phyloP scores from a whole-genome alignment of 176 grass and related monocot species.

The Cenchrus americanus region DNA sequence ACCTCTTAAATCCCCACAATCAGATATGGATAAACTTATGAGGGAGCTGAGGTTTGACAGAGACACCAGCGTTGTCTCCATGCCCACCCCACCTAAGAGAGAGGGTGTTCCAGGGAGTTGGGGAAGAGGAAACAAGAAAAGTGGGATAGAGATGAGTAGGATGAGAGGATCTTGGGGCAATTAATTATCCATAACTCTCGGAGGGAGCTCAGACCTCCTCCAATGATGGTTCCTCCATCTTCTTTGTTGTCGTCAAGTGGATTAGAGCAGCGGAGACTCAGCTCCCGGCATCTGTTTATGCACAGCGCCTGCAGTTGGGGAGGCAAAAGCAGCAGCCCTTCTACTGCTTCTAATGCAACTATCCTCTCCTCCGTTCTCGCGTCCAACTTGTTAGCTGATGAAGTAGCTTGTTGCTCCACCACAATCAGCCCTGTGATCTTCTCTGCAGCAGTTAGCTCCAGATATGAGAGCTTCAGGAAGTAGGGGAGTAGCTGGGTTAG shows the following conservation, averaged over 20 bases:
- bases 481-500: background rate
- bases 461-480: background rate
- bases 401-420: background rate
- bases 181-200: accelerated
- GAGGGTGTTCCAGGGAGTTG: accelerated
- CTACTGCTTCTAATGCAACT: no score
- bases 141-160: background rate
- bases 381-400: no score
- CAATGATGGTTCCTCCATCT: background rate
- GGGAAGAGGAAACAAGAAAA: background rate
- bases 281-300: accelerated
- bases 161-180: background rate
- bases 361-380: no score
- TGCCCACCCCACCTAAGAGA: accelerated
- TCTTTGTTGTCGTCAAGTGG: no score
- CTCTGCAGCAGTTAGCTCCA: accelerated
- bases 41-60: conserved; percentile 30
- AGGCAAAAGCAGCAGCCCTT: background rate
- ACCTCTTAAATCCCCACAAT: background rate
- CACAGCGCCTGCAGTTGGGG: background rate
- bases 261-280: background rate
- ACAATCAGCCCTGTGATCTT: background rate
- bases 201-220: background rate
- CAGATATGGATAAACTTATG: accelerated
- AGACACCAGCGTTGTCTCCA: background rate